Evolutionary conservation across 1,139 yeast species (phyloP).

Genomic region (Debaryomyces psychrophilus): DNA sequence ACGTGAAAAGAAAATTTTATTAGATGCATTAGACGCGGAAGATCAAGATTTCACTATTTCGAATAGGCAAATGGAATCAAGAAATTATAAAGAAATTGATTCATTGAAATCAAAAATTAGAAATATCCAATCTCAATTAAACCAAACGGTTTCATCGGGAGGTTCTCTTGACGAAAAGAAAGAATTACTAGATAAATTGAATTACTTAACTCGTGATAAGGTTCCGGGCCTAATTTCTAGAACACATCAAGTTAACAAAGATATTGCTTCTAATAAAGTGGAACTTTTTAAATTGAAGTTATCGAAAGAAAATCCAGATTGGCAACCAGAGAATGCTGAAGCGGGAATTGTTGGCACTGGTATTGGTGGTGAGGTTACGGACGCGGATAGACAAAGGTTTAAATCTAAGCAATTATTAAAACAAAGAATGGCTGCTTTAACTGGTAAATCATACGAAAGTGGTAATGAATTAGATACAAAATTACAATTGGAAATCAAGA

Average conservation of each 20-base stretch:
- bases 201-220: slow-evolving; percentile 58
- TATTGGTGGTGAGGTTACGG: slow-evolving; percentile 81
- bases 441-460: slow-evolving; percentile 61
- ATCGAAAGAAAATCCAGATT: slow-evolving; percentile 63
- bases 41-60: slow-evolving; percentile 52
- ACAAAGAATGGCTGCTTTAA: slow-evolving; percentile 88
- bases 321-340: slow-evolving; percentile 53
- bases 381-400: slow-evolving; percentile 76
- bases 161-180: slow-evolving; percentile 45
- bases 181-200: slow-evolving; percentile 52
- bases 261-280: slow-evolving; percentile 68
- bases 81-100: slow-evolving; percentile 56
- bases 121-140: slow-evolving; percentile 54
- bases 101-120: slow-evolving; percentile 63
- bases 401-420: slow-evolving; percentile 75
- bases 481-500: slow-evolving; percentile 57
- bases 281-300: slow-evolving; percentile 60
- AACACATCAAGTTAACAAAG: slow-evolving; percentile 64
- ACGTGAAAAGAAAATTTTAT: slow-evolving; percentile 67
- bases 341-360: slow-evolving; percentile 75
- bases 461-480: slow-evolving; percentile 55
- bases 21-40: slow-evolving; percentile 72
- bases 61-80: slow-evolving; percentile 24
- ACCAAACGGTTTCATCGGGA: slow-evolving; percentile 27
- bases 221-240: slow-evolving; percentile 70